These are phyloP conservation scores for Mesembryanthemum crystallinum DNA, from an alignment of 148 eudicot genomes.

Conservation along the genomic window DNA sequence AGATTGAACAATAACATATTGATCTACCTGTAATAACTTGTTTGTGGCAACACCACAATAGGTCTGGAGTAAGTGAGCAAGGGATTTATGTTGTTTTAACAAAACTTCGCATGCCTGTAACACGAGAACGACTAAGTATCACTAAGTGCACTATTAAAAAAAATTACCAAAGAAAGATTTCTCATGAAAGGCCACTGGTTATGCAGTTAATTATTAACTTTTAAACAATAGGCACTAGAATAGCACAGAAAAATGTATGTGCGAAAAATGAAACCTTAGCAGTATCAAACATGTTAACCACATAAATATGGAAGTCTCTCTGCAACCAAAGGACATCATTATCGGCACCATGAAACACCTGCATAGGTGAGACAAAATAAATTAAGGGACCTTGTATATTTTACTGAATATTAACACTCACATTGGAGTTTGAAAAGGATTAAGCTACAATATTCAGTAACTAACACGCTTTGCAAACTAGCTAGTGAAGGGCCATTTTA, in stretches of 20 bases:
- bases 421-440: too few relatives aligned
- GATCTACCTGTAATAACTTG: slow-evolving; percentile 72
- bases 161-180: neutral
- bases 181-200: neutral
- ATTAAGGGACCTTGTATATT: neutral
- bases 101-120: slow-evolving; percentile 91
- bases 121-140: slow-evolving; percentile 22
- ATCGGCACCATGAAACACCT: slow-evolving; percentile 98
- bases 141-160: neutral
- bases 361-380: slow-evolving; percentile 17
- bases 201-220: neutral
- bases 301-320: slow-evolving; percentile 90
- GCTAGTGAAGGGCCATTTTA: too few relatives aligned
- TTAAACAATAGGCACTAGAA: neutral
- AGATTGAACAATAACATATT: neutral
- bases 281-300: slow-evolving; percentile 90
- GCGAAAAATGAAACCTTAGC: slow-evolving; percentile 60
- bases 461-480: too few relatives aligned
- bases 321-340: slow-evolving; percentile 98
- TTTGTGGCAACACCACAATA: slow-evolving; percentile 76
- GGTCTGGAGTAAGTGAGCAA: slow-evolving; percentile 85
- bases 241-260: neutral
- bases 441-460: too few relatives aligned
- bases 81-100: slow-evolving; percentile 88
- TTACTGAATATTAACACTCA: too few relatives aligned